Percentiles rank a stretch among this genome's conserved stretches.
These are phyloP conservation scores for Fusarium ramigenum DNA, from an alignment of 2,329 filamentous ascomycete genomes.

Conservation along the genomic window DNA sequence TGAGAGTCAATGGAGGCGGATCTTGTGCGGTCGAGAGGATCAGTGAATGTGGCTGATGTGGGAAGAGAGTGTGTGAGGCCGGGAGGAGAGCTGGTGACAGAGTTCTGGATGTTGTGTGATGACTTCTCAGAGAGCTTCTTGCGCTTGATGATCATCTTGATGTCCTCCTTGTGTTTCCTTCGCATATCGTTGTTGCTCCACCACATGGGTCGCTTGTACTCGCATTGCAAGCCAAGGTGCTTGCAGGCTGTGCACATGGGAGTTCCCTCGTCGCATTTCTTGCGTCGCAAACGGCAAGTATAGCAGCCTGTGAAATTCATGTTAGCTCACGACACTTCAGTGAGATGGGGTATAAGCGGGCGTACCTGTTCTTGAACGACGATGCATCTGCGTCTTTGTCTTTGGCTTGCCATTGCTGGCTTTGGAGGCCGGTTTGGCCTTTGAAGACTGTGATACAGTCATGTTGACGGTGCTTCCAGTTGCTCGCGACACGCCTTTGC, in stretches of 20 bases:
- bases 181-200: constrained; percentile 94
- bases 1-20: constrained; percentile 85
- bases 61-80: constrained; percentile 83
- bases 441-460: constrained; percentile 67
- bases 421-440: constrained; percentile 67
- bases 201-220: constrained; percentile 97
- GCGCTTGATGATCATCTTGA: constrained; percentile 97
- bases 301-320: constrained; percentile 64
- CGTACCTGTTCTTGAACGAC: constrained; percentile 90
- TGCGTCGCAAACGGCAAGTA: constrained; percentile 72
- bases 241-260: constrained; percentile 73
- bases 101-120: constrained; percentile 64
- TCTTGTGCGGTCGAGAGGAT: constrained; percentile 76
- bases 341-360: constrained; percentile 46
- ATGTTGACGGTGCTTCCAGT: constrained; percentile 62
- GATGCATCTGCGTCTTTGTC: constrained; percentile 86
- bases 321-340: constrained; percentile 6
- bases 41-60: constrained; percentile 82
- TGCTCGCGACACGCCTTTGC: constrained; percentile 60
- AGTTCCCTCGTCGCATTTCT: constrained; percentile 74
- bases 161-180: constrained; percentile 87
- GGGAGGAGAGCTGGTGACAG: constrained; percentile 72
- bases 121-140: constrained; percentile 94
- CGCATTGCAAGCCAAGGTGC: constrained; percentile 83
- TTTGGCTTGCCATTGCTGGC: constrained; percentile 66